phyloP scores from a whole-genome alignment of 768 basidiomycete genomes.

The Auricularia heimuer region DNA sequence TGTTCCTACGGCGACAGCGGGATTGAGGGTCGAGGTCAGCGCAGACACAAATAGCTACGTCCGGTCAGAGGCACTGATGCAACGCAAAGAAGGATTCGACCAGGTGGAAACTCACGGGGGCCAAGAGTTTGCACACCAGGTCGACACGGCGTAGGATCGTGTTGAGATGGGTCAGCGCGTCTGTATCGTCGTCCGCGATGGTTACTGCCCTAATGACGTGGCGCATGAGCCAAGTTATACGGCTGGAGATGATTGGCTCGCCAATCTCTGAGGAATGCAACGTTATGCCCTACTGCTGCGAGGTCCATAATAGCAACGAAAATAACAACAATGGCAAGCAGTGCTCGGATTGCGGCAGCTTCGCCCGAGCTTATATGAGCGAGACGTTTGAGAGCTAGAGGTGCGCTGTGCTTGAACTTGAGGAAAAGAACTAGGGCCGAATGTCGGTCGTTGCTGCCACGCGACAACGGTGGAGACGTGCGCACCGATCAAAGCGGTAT shows the following conservation, averaged over 20 bases:
- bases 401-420: neutral
- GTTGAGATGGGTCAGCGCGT: slow-evolving; percentile 32
- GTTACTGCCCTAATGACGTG: slow-evolving; percentile 18
- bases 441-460: slow-evolving; percentile 15
- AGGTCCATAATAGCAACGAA: slow-evolving; percentile 28
- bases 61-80: neutral
- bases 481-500: slow-evolving; percentile 2
- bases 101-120: slow-evolving; percentile 20
- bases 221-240: neutral
- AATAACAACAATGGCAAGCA: slow-evolving; percentile 27
- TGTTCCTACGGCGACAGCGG: slow-evolving; percentile 25
- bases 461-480: slow-evolving; percentile 26
- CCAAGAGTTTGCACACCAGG: slow-evolving; percentile 38
- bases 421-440: neutral
- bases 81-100: neutral
- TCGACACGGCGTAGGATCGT: slow-evolving; percentile 28
- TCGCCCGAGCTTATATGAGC: slow-evolving; percentile 3
- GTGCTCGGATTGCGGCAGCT: slow-evolving; percentile 15
- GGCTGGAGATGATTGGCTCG: neutral
- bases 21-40: slow-evolving; percentile 27
- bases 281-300: slow-evolving; percentile 31
- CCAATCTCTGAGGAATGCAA: slow-evolving; percentile 45
- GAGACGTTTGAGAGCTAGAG: slow-evolving; percentile 5
- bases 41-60: slow-evolving; percentile 34
- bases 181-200: slow-evolving; percentile 27